These are phyloP conservation scores for Mortierella claussenii DNA, from an alignment of 192 early-diverging fungal genomes.

Conservation along the genomic window DNA sequence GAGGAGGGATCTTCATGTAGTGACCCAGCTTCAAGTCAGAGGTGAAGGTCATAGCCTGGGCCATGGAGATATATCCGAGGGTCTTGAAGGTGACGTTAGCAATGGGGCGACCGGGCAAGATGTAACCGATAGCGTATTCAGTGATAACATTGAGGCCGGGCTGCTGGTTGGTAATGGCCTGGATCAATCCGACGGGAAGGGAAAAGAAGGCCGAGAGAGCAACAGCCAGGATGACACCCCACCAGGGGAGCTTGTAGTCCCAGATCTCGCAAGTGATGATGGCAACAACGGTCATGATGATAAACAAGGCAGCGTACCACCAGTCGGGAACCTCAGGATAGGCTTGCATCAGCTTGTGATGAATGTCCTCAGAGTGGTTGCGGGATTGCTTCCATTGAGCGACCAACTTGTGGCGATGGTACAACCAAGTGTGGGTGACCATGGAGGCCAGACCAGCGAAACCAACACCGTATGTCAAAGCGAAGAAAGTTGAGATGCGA, in stretches of 20 bases:
- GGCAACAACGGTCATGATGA: constrained; percentile 30
- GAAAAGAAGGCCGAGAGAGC: constrained; percentile 50
- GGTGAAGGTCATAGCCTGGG: constrained; percentile 79
- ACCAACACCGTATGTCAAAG: constrained; percentile 59
- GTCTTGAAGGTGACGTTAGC: constrained; percentile 70
- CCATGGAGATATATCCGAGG: constrained; percentile 66
- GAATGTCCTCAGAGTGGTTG: constrained; percentile 57
- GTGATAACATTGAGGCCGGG: constrained; percentile 66
- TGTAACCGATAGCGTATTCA: constrained; percentile 67
- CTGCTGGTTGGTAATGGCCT: constrained; percentile 63
- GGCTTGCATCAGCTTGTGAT: constrained; percentile 73
- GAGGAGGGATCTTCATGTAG: constrained; percentile 33
- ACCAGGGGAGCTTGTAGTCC: constrained; percentile 59
- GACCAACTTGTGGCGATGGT: constrained; percentile 67
- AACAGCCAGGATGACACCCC: constrained; percentile 59
- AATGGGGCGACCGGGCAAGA: constrained; percentile 64
- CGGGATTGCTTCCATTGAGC: constrained; percentile 53
- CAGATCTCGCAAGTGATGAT: constrained; percentile 50
- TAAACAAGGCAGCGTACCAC: constrained; percentile 63
- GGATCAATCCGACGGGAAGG: constrained; percentile 67
- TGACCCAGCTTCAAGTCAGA: constrained; percentile 73
- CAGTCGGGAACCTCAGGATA: constrained; percentile 66
- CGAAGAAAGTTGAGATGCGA: constrained; percentile 60
- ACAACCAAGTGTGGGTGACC: constrained; percentile 68
- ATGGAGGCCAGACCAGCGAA: constrained; percentile 66